Conservation (phyloP, 2,329 filamentous ascomycete genomes). For the Penicillium vulpinum region DNA sequence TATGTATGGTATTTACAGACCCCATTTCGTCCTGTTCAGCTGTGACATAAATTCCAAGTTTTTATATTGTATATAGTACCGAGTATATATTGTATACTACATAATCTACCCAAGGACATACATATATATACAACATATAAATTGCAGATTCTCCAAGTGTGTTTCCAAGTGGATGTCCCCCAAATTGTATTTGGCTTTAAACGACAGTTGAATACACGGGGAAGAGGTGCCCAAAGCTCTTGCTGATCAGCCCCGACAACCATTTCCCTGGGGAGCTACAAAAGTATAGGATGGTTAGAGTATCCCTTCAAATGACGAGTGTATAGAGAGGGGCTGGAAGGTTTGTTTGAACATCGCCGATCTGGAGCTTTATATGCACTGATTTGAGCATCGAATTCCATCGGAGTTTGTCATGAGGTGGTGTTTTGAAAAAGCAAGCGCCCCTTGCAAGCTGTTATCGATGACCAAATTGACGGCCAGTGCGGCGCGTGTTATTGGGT, state of each 20-base stretch:
- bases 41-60: not conserved
- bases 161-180: not conserved
- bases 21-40: not conserved
- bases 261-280: slow-evolving; percentile 4
- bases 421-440: not conserved
- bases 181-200: slow-evolving; percentile 3
- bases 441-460: slow-evolving; percentile 17
- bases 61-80: not conserved
- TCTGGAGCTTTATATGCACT: not conserved
- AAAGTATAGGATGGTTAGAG: not conserved
- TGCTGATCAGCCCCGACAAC: slow-evolving; percentile 8
- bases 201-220: not conserved
- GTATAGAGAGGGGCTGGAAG: not conserved
- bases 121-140: too few species aligned
- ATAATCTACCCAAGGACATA: too few species aligned
- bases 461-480: not conserved
- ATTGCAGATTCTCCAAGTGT: too few species aligned
- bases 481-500: slow-evolving; percentile 5
- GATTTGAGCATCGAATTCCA: slow-evolving; percentile 7
- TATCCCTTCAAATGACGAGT: slow-evolving; percentile 2
- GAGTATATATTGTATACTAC: not conserved
- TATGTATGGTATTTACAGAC: not conserved
- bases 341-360: not conserved
- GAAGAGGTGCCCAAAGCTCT: slow-evolving; percentile 5
- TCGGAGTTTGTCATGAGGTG: slow-evolving; percentile 5